Conservation (phyloP, 768 basidiomycete species). For the Tulasnella sp. region DNA sequence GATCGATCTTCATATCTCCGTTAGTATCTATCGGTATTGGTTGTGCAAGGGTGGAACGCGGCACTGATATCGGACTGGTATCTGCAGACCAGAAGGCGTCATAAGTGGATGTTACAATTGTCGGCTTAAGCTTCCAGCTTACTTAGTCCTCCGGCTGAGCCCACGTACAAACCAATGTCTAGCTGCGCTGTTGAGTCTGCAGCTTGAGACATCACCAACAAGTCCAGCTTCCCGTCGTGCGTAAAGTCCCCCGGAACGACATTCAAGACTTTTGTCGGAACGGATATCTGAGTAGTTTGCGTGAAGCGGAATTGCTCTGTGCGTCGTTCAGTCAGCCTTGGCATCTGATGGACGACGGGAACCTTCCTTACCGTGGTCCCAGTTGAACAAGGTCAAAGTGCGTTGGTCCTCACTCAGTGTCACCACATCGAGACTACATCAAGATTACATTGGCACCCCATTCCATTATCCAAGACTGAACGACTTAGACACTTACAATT, state of each 20-base stretch:
- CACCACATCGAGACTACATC: slow-evolving; percentile 63
- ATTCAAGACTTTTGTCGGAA: slow-evolving; percentile 45
- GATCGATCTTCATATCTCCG: slow-evolving; percentile 81
- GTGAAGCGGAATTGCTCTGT: slow-evolving; percentile 49
- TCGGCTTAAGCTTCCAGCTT: not conserved
- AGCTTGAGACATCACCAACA: slow-evolving; percentile 58
- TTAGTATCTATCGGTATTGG: slow-evolving; percentile 79
- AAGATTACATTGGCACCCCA: not conserved
- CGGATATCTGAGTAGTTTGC: slow-evolving; percentile 40
- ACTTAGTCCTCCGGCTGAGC: slow-evolving; percentile 58
- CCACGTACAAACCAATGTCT: slow-evolving; percentile 60
- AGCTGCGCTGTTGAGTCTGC: slow-evolving; percentile 22
- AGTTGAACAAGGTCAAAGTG: slow-evolving; percentile 63
- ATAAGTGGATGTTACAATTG: not conserved
- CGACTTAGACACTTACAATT: slow-evolving; percentile 53
- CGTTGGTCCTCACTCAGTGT: slow-evolving; percentile 65
- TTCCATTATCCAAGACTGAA: not conserved
- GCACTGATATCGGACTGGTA: slow-evolving; percentile 25
- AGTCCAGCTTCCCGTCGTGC: slow-evolving; percentile 80
- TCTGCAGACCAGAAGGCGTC: slow-evolving; percentile 19
- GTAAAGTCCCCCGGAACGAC: slow-evolving; percentile 91
- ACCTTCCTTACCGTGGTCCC: slow-evolving; percentile 57
- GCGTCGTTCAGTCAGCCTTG: slow-evolving; percentile 10
- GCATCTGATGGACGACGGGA: not conserved
- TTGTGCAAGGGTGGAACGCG: slow-evolving; percentile 58